These are phyloP conservation scores for Harringtonia aguacate DNA, from an alignment of 2,329 filamentous ascomycete species.

Conservation along the genomic window DNA sequence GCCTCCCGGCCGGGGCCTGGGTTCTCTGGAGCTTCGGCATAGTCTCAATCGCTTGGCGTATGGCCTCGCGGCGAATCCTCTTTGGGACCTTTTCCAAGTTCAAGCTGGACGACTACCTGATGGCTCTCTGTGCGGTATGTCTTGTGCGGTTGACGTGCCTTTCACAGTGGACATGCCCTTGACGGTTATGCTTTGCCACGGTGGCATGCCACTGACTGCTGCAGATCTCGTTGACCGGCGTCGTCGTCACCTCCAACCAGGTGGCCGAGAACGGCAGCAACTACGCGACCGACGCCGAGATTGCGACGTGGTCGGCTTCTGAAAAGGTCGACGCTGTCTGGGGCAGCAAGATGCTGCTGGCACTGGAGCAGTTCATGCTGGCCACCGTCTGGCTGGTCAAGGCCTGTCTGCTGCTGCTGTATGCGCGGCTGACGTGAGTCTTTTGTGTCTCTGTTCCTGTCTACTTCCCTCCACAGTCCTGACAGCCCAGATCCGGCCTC, in stretches of 20 bases:
- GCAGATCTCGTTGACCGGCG: conserved; percentile 25
- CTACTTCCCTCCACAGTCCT: background rate
- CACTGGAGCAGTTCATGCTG: conserved; percentile 41
- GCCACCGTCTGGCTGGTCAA: conserved; percentile 42
- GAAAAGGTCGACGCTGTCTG: conserved; percentile 30
- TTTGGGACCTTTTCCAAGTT: conserved; percentile 34
- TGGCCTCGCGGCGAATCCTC: conserved; percentile 20
- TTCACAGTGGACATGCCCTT: background rate
- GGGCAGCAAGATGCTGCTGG: conserved; percentile 44
- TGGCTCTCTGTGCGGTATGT: conserved; percentile 36
- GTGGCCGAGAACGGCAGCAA: conserved; percentile 33
- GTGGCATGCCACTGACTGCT: background rate
- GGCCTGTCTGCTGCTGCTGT: conserved; percentile 39
- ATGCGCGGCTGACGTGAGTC: conserved; percentile 38
- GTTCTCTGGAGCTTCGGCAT: conserved; percentile 12
- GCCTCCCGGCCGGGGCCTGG: conserved; percentile 11
- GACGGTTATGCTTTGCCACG: too few species aligned
- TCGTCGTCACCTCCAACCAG: conserved; percentile 30
- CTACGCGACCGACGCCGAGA: conserved; percentile 25
- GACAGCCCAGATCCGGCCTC: conserved; percentile 11
- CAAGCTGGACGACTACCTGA: conserved; percentile 47
- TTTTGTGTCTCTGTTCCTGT: background rate
- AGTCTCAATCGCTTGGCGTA: conserved; percentile 8
- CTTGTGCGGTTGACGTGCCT: too few species aligned
- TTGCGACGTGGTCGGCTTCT: conserved; percentile 30